These are phyloP conservation scores for Cerrena zonata DNA, from an alignment of 1,284 basidiomycete species.

Conservation along the genomic window DNA sequence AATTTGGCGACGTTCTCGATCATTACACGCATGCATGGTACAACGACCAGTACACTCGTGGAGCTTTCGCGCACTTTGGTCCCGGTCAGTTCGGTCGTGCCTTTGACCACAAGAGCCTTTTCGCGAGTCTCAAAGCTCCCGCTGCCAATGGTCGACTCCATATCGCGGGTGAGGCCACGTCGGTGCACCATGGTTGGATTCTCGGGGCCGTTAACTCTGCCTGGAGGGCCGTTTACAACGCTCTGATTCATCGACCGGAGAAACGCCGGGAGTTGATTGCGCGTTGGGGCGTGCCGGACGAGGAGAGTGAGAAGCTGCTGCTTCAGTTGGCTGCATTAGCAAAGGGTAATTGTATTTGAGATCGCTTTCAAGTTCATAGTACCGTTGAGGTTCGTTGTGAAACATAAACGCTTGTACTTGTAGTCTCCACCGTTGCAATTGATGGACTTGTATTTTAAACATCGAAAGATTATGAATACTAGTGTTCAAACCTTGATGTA, in stretches of 20 bases:
- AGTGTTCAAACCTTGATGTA: no score
- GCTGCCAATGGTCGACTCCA: slow-evolving; percentile 17
- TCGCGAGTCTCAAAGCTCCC: slow-evolving; percentile 15
- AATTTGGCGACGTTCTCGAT: slow-evolving; percentile 9
- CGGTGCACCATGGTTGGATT: slow-evolving; percentile 25
- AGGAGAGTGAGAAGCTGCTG: background rate
- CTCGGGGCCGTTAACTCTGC: slow-evolving; percentile 20
- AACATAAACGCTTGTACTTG: no score
- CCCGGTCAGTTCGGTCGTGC: no score
- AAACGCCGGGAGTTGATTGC: background rate
- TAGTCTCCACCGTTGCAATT: no score
- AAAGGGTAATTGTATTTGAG: no score
- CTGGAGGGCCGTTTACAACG: slow-evolving; percentile 14
- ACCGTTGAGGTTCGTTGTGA: no score
- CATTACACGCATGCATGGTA: slow-evolving; percentile 16
- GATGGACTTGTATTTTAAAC: no score
- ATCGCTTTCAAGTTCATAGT: no score
- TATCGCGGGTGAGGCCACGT: slow-evolving; percentile 23
- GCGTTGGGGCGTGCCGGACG: slow-evolving; percentile 6
- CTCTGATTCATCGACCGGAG: background rate
- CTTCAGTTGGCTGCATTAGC: background rate
- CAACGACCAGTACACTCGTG: slow-evolving; percentile 13
- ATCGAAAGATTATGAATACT: no score
- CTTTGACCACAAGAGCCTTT: slow-evolving; percentile 10
- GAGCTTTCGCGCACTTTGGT: slow-evolving; percentile 22